Conservation (phyloP, 73 alveolate species). For the Stentor coeruleus region DNA sequence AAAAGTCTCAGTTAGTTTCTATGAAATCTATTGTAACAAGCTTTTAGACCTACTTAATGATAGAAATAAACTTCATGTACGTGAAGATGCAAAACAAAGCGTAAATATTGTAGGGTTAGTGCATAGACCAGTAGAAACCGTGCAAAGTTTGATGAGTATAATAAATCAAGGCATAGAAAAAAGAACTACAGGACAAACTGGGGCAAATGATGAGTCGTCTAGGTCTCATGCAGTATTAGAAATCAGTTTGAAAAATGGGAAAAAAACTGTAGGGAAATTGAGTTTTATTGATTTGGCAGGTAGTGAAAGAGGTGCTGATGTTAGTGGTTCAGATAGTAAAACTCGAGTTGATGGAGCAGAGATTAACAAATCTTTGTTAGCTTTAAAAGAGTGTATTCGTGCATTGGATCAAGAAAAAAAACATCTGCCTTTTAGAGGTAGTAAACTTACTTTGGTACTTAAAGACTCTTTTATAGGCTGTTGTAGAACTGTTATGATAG, state of each 20-base stretch:
- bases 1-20: constrained; percentile 89
- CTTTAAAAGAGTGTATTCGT: constrained; percentile 99
- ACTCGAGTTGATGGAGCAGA: constrained; percentile 99
- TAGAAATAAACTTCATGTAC: constrained; percentile 76
- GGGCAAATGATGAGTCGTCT: constrained; percentile 24
- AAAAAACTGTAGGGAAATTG: constrained; percentile 74
- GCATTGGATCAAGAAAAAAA: constrained; percentile 98
- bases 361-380: constrained; percentile 97
- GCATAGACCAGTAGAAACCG: constrained; percentile 41
- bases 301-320: constrained; percentile 92
- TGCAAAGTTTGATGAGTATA: background rate
- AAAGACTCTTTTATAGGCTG: constrained; percentile 99
- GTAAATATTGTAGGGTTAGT: constrained; percentile 93
- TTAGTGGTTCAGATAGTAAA: constrained; percentile 74
- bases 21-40: constrained; percentile 99
- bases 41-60: constrained; percentile 95
- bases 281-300: constrained; percentile 99
- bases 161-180: constrained; percentile 6
- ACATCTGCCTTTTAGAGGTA: constrained; percentile 99
- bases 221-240: constrained; percentile 22
- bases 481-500: constrained; percentile 99
- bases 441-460: constrained; percentile 95
- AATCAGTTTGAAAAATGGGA: background rate
- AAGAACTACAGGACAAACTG: constrained; percentile 9
- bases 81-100: constrained; percentile 98